These are phyloP conservation scores for Xanthoceras sorbifolium DNA, from an alignment of 345 rosid species.

Conservation along the genomic window DNA sequence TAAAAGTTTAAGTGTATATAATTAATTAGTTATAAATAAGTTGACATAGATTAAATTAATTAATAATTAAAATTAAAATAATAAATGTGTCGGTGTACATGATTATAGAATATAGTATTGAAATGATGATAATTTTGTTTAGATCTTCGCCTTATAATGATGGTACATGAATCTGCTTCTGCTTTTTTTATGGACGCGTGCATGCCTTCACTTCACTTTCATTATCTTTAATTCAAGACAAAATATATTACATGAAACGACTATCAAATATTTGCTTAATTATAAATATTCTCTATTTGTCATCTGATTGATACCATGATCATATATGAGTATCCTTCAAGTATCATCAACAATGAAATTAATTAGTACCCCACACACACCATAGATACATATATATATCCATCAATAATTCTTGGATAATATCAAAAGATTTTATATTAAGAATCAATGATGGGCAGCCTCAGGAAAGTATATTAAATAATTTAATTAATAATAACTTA, in stretches of 20 bases:
- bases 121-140: constrained; percentile 14
- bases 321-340: background rate
- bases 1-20: background rate
- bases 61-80: background rate
- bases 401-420: background rate
- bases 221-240: constrained; percentile 3
- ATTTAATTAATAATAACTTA: background rate
- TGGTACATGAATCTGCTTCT: constrained; percentile 23
- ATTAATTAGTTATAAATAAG: background rate
- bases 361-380: constrained; percentile 2
- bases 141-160: background rate
- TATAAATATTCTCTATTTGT: background rate
- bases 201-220: constrained; percentile 18
- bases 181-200: constrained; percentile 1
- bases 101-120: background rate
- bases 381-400: no score
- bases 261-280: background rate
- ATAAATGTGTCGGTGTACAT: constrained; percentile 11
- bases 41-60: background rate
- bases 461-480: background rate
- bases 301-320: constrained; percentile 15
- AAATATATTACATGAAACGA: background rate
- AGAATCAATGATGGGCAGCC: background rate
- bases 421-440: background rate
- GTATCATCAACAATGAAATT: background rate